Evolutionary conservation across 2,329 filamentous ascomycete species (phyloP).

Genomic region (Verticillium nonalfalfae): DNA sequence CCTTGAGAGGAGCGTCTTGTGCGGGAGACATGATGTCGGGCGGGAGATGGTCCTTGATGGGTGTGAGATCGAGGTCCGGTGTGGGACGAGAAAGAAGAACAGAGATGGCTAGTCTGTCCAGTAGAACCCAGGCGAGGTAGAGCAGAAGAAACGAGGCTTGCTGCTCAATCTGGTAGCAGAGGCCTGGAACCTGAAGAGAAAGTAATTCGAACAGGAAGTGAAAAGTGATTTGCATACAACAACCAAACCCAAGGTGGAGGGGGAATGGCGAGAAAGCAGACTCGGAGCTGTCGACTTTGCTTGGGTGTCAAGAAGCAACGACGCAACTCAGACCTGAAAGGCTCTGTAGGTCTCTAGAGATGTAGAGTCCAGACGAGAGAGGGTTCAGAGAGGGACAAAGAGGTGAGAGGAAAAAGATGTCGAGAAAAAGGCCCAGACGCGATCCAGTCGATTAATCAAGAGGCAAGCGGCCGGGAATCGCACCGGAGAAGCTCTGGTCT

Average conservation of each 20-base stretch:
- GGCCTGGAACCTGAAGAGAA: neutral
- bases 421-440: neutral
- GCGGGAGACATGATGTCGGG: slow-evolving; percentile 17
- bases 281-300: neutral
- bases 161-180: neutral
- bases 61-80: neutral
- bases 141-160: neutral
- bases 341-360: neutral
- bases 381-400: neutral
- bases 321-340: neutral
- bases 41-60: neutral
- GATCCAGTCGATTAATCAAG: neutral
- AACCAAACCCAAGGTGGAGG: neutral
- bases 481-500: neutral
- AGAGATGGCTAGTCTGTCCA: neutral
- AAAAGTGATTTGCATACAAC: slow-evolving; percentile 2
- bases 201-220: slow-evolving; percentile 1
- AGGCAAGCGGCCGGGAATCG: neutral
- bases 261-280: neutral
- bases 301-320: neutral
- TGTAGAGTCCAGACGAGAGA: neutral
- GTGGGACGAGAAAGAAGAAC: neutral
- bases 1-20: slow-evolving; percentile 22
- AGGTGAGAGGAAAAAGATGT: neutral
- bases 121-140: neutral